Percentiles rank a stretch among this genome's conserved stretches.
Conservation (phyloP, 257 asterid species). For the Lavandula angustifolia region DNA sequence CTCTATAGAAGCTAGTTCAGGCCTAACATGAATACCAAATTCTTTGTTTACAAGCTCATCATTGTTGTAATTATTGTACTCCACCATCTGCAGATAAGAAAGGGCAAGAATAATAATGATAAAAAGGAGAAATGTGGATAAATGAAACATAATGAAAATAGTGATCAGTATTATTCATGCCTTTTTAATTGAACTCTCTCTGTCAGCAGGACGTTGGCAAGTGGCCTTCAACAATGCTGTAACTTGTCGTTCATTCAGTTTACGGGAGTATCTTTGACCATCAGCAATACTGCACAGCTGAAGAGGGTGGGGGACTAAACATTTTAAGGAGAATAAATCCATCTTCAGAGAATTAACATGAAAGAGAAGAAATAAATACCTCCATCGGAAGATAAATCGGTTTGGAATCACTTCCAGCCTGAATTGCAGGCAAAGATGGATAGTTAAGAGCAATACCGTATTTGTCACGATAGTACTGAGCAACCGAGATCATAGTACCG, state of each 20-base stretch:
- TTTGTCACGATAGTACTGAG: conserved; percentile 48
- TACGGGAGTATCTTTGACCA: conserved; percentile 62
- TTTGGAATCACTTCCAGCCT: conserved; percentile 57
- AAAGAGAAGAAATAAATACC: conserved; percentile 38
- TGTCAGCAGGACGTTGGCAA: conserved; percentile 57
- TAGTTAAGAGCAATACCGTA: conserved; percentile 40
- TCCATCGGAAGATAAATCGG: conserved; percentile 81
- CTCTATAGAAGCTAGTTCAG: conserved; percentile 48
- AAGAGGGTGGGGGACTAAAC: background rate
- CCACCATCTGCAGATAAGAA: conserved; percentile 48
- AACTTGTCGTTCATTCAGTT: conserved; percentile 66
- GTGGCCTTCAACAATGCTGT: conserved; percentile 62
- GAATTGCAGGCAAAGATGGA: conserved; percentile 64
- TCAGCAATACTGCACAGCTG: conserved; percentile 59
- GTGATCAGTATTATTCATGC: conserved; percentile 31
- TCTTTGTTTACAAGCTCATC: conserved; percentile 39
- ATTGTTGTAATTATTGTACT: conserved; percentile 33
- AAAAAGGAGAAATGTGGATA: background rate
- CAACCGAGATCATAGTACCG: conserved; percentile 43
- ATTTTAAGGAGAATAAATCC: background rate
- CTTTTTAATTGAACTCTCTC: conserved; percentile 40
- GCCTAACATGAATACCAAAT: conserved; percentile 58
- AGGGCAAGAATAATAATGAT: background rate
- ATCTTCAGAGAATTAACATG: background rate
- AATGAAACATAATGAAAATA: background rate